These are phyloP conservation scores for Pontederia paniculata DNA, from an alignment of 176 grass and related monocot genomes.

Conservation along the genomic window DNA sequence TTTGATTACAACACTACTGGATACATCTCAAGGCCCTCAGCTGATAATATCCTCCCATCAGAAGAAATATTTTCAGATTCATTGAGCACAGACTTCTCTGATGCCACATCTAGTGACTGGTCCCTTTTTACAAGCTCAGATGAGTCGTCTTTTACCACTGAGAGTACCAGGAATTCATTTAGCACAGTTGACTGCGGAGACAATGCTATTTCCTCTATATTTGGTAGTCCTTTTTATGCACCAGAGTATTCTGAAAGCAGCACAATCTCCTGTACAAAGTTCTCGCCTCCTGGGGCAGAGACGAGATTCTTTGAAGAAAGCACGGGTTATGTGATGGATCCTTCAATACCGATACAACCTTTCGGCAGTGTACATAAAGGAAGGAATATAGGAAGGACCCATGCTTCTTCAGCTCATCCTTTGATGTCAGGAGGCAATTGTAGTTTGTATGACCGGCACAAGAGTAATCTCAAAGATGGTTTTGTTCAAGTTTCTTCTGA, in stretches of 20 bases:
- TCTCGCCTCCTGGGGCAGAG: conserved; percentile 43
- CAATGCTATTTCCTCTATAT: conserved; percentile 64
- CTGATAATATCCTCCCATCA: conserved; percentile 21
- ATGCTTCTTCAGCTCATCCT: background rate
- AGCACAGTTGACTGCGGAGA: conserved; percentile 71
- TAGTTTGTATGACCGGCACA: background rate
- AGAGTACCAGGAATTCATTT: conserved; percentile 89
- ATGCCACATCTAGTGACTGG: conserved; percentile 85
- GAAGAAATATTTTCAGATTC: conserved; percentile 54
- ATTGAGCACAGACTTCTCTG: conserved; percentile 60
- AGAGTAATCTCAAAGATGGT: conserved; percentile 36
- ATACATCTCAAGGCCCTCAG: background rate
- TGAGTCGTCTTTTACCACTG: conserved; percentile 87
- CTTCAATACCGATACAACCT: conserved; percentile 32
- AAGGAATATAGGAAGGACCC: conserved; percentile 52
- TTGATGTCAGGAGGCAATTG: background rate
- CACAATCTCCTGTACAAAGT: conserved; percentile 45
- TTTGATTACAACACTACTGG: background rate
- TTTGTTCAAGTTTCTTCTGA: conserved; percentile 71
- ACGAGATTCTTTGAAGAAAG: conserved; percentile 59
- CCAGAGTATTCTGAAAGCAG: conserved; percentile 34
- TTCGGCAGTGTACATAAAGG: conserved; percentile 72
- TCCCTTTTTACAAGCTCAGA: conserved; percentile 92
- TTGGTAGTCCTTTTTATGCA: conserved; percentile 45
- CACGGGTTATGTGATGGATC: conserved; percentile 36